A percentile compares a stretch with the other conserved stretches of the same genome.
phyloP scores from a whole-genome alignment of 208 protist genomes.

The Wallacemonas rigidus region DNA sequence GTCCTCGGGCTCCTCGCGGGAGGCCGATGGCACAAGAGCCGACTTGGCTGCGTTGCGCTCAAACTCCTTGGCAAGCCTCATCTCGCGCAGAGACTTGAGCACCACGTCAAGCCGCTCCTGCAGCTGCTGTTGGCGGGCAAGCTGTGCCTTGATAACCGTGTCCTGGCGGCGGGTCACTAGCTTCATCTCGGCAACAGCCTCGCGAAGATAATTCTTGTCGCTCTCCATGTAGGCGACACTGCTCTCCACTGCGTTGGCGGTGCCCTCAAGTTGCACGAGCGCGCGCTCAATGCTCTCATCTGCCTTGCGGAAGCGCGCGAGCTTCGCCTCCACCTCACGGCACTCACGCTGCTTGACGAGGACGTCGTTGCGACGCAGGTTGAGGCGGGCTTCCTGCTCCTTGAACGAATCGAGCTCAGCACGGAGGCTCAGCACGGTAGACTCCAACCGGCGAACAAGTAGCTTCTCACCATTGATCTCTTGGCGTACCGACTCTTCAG shows the following conservation, averaged over 20 bases:
- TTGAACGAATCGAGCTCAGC: constrained; percentile 36
- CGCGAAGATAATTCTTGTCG: constrained; percentile 76
- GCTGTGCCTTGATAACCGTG: constrained; percentile 77
- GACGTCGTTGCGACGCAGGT: constrained; percentile 73
- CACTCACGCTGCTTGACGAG: constrained; percentile 72
- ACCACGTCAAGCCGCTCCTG: constrained; percentile 76
- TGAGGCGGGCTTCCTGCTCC: constrained; percentile 52
- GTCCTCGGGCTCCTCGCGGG: constrained; percentile 76
- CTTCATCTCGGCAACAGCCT: constrained; percentile 71
- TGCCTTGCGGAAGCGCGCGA: constrained; percentile 54
- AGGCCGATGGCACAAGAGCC: constrained; percentile 69
- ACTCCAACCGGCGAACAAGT: constrained; percentile 77
- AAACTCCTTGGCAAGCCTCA: constrained; percentile 82
- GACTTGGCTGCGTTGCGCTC: constrained; percentile 74
- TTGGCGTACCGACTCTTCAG: constrained; percentile 50
- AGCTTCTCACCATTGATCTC: constrained; percentile 63
- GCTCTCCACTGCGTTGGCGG: constrained; percentile 24
- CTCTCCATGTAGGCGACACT: constrained; percentile 69
- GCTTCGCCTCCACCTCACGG: constrained; percentile 57
- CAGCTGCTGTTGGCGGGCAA: constrained; percentile 81
- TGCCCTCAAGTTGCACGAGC: constrained; percentile 48
- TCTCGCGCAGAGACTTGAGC: constrained; percentile 73
- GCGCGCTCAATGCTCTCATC: constrained; percentile 45
- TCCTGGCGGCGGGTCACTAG: constrained; percentile 72
- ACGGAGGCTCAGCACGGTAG: constrained; percentile 49